Evolutionary conservation across 352 stramenopile species (phyloP).

Genomic region (Phytopythium aichiense): DNA sequence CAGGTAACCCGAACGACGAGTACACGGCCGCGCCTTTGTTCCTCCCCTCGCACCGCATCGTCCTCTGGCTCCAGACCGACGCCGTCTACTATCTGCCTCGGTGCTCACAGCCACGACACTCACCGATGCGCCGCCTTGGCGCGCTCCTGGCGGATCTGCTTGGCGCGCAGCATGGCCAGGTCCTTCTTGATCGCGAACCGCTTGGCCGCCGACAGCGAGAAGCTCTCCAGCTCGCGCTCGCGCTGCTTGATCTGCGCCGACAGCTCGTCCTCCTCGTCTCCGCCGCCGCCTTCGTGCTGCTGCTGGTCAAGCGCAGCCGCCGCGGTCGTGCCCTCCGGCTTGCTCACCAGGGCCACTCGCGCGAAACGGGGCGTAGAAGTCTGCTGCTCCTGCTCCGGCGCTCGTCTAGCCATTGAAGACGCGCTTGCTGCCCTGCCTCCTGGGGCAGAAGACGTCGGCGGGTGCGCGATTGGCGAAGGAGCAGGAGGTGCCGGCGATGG

Average conservation of each 20-base stretch:
- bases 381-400: neutral
- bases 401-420: neutral
- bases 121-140: neutral
- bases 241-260: constrained; percentile 43
- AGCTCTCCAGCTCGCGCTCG: constrained; percentile 59
- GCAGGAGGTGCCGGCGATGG: neutral
- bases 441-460: neutral
- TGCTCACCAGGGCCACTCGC: neutral
- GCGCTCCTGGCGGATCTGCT: constrained; percentile 54
- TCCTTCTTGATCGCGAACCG: constrained; percentile 83
- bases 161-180: constrained; percentile 59
- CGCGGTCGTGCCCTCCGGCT: neutral
- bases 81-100: too few relatives aligned
- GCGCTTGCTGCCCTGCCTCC: neutral
- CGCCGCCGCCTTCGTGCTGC: neutral
- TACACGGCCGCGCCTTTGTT: neutral
- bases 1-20: constrained; percentile 1
- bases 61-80: too few relatives aligned
- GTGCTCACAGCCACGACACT: neutral
- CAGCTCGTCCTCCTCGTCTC: constrained; percentile 12
- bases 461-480: neutral
- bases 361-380: neutral
- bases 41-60: neutral
- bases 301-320: neutral
- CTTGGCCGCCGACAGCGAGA: constrained; percentile 60